Evolutionary conservation across 306 rosid species (phyloP).

Genomic region (Dalbergia cultrata): DNA sequence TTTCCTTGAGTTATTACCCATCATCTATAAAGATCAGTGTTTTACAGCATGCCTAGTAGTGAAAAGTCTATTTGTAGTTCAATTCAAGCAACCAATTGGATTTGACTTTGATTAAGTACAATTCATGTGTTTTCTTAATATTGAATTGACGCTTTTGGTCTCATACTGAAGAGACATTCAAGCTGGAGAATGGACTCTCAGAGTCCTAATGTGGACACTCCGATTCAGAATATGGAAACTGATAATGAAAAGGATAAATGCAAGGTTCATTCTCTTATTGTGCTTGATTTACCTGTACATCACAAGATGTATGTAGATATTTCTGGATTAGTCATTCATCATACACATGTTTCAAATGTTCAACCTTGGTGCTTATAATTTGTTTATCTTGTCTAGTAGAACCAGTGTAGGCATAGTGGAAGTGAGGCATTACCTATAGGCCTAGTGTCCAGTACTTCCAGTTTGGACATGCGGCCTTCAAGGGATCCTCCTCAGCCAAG

Average conservation of each 20-base stretch:
- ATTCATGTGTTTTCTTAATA: constrained; percentile 25
- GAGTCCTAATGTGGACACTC: constrained; percentile 30
- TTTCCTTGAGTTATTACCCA: no score
- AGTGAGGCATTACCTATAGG: constrained; percentile 84
- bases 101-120: constrained; percentile 27
- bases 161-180: constrained; percentile 51
- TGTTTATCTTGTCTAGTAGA: constrained; percentile 71
- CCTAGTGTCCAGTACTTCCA: constrained; percentile 67
- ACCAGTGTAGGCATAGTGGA: constrained; percentile 72
- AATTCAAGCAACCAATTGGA: not conserved
- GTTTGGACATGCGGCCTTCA: constrained; percentile 69
- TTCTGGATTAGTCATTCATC: not conserved
- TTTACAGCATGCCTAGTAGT: not conserved
- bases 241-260: constrained; percentile 50
- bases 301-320: not conserved
- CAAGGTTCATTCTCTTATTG: constrained; percentile 62
- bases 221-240: constrained; percentile 14
- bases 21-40: not conserved
- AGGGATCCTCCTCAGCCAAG: constrained; percentile 54
- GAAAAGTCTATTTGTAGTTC: not conserved
- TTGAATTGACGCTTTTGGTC: not conserved
- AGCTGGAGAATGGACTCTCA: constrained; percentile 43
- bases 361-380: constrained; percentile 37
- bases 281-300: not conserved
- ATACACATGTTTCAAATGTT: not conserved